Evolutionary conservation across 2,329 filamentous ascomycete genomes (phyloP).

Genomic region (Penicillium vulpinum): DNA sequence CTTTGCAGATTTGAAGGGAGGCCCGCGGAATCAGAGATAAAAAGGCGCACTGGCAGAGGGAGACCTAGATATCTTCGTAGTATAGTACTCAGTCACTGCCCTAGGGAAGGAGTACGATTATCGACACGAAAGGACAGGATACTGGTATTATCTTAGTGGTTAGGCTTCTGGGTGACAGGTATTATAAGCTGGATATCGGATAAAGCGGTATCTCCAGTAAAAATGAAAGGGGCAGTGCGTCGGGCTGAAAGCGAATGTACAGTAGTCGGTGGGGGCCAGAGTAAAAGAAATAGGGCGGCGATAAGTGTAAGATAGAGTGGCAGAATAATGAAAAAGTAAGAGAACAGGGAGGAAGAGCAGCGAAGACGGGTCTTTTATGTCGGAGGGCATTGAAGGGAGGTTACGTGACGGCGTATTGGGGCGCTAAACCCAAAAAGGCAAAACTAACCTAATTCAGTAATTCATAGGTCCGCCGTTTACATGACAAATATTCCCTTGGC

Average conservation of each 20-base stretch:
- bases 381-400: neutral
- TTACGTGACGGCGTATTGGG: neutral
- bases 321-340: too few species aligned
- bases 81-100: neutral
- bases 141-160: neutral
- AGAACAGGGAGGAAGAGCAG: too few species aligned
- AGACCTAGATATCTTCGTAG: too few species aligned
- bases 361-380: neutral
- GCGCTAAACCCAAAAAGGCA: neutral
- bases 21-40: neutral
- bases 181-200: neutral
- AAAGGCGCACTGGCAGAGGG: too few species aligned
- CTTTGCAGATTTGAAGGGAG: neutral
- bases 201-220: neutral
- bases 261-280: neutral
- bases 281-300: neutral
- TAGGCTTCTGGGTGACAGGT: neutral
- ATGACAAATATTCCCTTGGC: too few species aligned
- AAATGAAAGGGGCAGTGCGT: conserved; percentile 10
- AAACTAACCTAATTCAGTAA: neutral
- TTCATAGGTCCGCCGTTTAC: neutral
- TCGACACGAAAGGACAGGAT: neutral
- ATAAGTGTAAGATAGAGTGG: too few species aligned
- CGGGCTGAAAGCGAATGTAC: conserved; percentile 2
- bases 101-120: conserved; percentile 1